A percentile compares a stretch with the other conserved stretches of the same genome.
phyloP scores from a whole-genome alignment of 345 rosid species.

The Ceriops tagal region DNA sequence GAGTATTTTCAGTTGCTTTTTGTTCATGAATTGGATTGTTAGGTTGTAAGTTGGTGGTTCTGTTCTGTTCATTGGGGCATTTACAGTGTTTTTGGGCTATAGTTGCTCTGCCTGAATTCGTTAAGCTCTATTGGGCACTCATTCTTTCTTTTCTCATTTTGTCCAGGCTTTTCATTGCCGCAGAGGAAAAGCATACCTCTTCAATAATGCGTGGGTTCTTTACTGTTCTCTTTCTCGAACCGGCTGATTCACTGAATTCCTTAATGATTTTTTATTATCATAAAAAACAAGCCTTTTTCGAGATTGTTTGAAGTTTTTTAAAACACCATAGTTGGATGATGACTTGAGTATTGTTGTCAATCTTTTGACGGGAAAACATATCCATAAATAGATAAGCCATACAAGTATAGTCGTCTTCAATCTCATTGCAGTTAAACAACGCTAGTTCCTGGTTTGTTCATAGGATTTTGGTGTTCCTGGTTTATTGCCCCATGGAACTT shows the following conservation, averaged over 20 bases:
- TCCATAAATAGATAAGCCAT: too few species aligned
- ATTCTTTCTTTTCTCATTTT: slow-evolving; percentile 3
- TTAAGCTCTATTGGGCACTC: not conserved
- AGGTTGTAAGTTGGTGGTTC: not conserved
- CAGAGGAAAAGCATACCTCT: slow-evolving; percentile 79
- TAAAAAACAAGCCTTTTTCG: too few species aligned
- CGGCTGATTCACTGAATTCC: not conserved
- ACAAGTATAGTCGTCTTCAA: not conserved
- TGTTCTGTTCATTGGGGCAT: not conserved
- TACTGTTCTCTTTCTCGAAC: slow-evolving; percentile 2
- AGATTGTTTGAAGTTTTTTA: too few species aligned
- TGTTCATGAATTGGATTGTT: not conserved
- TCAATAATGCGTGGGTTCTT: slow-evolving; percentile 63
- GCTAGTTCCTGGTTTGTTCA: not conserved
- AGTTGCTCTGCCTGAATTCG: not conserved
- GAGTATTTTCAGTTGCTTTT: not conserved
- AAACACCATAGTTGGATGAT: too few species aligned
- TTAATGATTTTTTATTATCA: not conserved
- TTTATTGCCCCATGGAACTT: not conserved
- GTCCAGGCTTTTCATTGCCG: slow-evolving; percentile 64
- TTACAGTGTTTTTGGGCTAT: not conserved
- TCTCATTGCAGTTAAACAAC: not conserved
- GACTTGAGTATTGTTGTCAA: too few species aligned
- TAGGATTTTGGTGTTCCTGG: not conserved
- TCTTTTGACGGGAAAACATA: too few species aligned